Conservation (phyloP, 1,284 basidiomycete genomes). For the Lentinus polychrous region DNA sequence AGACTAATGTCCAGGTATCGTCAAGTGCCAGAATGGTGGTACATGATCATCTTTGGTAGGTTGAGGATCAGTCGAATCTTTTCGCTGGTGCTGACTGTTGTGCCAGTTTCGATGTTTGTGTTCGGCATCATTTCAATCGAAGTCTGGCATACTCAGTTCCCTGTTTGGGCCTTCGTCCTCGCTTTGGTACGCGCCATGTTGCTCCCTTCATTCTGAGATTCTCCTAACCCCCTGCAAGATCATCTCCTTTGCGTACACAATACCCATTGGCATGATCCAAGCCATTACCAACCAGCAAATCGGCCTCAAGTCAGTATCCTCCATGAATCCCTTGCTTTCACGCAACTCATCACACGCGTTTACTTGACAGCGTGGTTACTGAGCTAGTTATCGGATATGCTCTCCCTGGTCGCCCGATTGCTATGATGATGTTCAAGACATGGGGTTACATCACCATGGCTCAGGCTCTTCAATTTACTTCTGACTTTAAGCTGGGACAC, state of each 20-base stretch:
- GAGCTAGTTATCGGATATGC: slow-evolving; percentile 44
- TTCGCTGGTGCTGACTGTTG: neutral
- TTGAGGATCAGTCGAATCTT: neutral
- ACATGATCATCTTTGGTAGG: slow-evolving; percentile 38
- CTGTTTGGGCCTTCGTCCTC: slow-evolving; percentile 53
- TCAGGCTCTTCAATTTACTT: slow-evolving; percentile 41
- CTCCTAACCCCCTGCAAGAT: slow-evolving; percentile 4
- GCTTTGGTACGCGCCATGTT: slow-evolving; percentile 24
- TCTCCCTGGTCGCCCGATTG: slow-evolving; percentile 47
- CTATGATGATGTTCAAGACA: slow-evolving; percentile 60
- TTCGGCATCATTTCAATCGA: slow-evolving; percentile 66
- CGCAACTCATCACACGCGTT: slow-evolving; percentile 20
- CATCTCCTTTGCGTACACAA: slow-evolving; percentile 44
- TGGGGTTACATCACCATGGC: slow-evolving; percentile 46
- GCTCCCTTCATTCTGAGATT: neutral
- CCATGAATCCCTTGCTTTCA: slow-evolving; percentile 30
- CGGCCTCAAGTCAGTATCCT: slow-evolving; percentile 37
- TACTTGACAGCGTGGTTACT: slow-evolving; percentile 32
- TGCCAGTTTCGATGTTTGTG: slow-evolving; percentile 42
- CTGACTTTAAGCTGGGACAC: slow-evolving; percentile 47
- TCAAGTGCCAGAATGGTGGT: slow-evolving; percentile 74
- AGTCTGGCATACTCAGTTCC: slow-evolving; percentile 60
- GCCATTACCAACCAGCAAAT: slow-evolving; percentile 61
- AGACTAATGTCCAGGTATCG: slow-evolving; percentile 75
- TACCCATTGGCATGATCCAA: slow-evolving; percentile 65